Evolutionary conservation across 805 yeast species (phyloP).

Genomic region (Hanseniaspora clermontiae): DNA sequence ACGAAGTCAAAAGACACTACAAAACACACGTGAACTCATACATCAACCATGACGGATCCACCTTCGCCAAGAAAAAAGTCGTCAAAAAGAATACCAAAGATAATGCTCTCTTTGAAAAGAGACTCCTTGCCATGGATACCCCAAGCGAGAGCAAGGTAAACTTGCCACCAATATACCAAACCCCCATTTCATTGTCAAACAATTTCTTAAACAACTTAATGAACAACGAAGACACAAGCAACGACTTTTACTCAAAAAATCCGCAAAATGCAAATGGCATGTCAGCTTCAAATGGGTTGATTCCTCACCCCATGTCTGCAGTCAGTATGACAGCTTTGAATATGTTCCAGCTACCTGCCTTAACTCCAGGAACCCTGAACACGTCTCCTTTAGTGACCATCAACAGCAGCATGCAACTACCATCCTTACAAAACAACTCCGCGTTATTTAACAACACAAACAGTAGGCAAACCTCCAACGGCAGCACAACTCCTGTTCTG

Average conservation of each 20-base stretch:
- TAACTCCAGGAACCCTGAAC: neutral
- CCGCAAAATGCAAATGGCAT: neutral
- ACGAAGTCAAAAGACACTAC: constrained; percentile 76
- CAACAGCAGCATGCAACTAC: neutral
- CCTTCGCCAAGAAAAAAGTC: neutral
- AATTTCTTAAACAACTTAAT: neutral
- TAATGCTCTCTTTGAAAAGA: neutral
- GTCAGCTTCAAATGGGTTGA: neutral
- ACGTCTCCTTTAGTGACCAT: neutral
- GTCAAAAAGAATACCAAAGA: neutral
- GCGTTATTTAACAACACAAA: neutral
- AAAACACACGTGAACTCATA: constrained; percentile 49
- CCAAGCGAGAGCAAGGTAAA: neutral
- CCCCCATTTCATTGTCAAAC: constrained; percentile 2
- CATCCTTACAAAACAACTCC: neutral
- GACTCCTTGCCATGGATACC: neutral
- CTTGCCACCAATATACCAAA: constrained; percentile 5
- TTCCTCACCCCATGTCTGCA: neutral
- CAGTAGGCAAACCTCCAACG: neutral
- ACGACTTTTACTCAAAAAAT: neutral
- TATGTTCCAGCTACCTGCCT: neutral
- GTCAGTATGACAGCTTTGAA: neutral
- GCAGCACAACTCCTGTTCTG: neutral
- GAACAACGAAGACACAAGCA: neutral
- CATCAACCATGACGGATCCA: neutral